Evolutionary conservation across 2,329 filamentous ascomycete species (phyloP), one percentile per base, ranked within the genome.

Genomic region (Akanthomyces dipterigenus): DNA sequence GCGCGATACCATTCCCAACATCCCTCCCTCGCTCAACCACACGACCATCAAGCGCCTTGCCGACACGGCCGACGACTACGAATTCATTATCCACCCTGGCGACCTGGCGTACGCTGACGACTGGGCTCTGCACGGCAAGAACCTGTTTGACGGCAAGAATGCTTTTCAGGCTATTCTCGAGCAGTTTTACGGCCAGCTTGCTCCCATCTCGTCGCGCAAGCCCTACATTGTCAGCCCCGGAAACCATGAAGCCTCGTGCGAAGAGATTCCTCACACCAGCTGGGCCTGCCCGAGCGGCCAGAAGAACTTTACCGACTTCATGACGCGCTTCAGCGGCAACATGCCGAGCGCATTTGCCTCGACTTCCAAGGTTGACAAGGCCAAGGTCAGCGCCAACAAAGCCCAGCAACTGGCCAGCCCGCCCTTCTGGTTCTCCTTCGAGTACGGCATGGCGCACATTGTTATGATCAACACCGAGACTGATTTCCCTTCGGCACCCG

Each of bases 81-180:
- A 86, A 64, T 71, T 86, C 49, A 70, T 82, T 48, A 68, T 82
- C 34, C 81, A 83, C 64, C 79, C 80, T 0, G 80, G 80, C 5
- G 83, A 86, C 66, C 74, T 86, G 16, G 82, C 71, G 0, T 87
- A 86, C 64, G 82, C 83, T 1, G 83, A 86, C 63, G 79, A 85
- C 69, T 86, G 83, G 83, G 74, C 74, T 48, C 68, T 78, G 3
- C 77, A 73, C 20, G 61, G 72, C 0, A 71, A 76, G 40, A 83
- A 83, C 67, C 63, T 80, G 1, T 63, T 80, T 6, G 73, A 80
- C 34, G 80, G 80, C 46, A 72, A 73, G 22, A 71, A 82, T 42
- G 81, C 80, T n/a, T 85, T 80, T 67, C 76, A 83, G 63, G 77
- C 81, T 22, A 85, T 85, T 64, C 70, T 83, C 0, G 81, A 85